Percentiles rank a stretch among this genome's conserved stretches.
Conservation (phyloP, 2,329 filamentous ascomycete genomes). For the Arthrocladium fulminans region DNA sequence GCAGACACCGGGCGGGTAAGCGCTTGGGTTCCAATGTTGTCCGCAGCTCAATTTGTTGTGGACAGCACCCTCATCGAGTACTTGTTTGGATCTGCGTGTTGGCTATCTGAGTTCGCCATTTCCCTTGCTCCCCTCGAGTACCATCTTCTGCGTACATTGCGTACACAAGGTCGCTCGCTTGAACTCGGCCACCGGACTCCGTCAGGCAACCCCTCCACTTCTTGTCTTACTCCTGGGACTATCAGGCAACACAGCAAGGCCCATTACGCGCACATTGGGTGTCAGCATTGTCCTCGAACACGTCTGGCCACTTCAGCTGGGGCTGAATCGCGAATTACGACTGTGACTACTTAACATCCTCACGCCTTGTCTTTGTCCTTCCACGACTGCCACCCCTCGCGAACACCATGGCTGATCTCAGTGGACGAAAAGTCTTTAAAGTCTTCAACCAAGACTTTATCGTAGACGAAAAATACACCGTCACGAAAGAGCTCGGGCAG, state of each 20-base stretch:
- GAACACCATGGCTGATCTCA: constrained; percentile 48
- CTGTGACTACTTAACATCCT: background rate
- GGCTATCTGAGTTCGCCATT: background rate
- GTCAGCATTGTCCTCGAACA: constrained; percentile 1
- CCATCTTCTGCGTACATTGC: background rate
- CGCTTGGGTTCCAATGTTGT: background rate
- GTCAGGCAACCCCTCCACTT: background rate
- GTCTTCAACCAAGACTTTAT: constrained; percentile 99
- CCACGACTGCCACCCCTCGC: background rate
- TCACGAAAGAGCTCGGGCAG: constrained; percentile 96
- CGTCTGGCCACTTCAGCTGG: background rate
- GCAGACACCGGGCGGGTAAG: background rate
- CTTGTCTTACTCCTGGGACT: background rate
- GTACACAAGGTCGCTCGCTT: constrained; percentile 5
- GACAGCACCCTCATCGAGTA: background rate
- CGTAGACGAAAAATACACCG: constrained; percentile 94
- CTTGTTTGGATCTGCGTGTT: background rate
- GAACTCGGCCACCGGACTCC: background rate
- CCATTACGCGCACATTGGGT: background rate
- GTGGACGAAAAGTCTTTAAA: constrained; percentile 88
- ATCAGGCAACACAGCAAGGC: background rate
- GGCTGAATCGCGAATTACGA: background rate
- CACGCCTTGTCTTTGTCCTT: background rate
- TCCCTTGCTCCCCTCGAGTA: background rate
- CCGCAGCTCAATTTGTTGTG: background rate